Base-by-base conservation (phyloP, 805 yeast genomes). In the Metschnikowia gelsemii region DNA sequence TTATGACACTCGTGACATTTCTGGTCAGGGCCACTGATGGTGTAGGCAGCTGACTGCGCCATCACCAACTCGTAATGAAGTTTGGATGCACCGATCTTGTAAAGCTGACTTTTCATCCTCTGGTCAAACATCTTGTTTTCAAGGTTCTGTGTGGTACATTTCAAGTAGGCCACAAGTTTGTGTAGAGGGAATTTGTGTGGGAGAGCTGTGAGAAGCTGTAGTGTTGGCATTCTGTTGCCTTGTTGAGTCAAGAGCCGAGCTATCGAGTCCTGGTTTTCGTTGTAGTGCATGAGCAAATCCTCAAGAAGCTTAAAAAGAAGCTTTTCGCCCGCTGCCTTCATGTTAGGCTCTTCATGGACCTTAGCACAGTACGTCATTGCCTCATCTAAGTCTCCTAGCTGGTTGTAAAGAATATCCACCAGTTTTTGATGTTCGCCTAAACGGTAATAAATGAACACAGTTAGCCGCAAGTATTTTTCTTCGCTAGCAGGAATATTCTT, bases 401-500 rank as follows among this genome's bases (percentile, higher is more conserved):
- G 79, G 35, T 75, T 70, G 34, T 78, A 79, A 19, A 80, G 68
- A 2, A 87, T 75, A 40, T 78, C 76, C 13, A 91, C 63, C 0
- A 87, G 82, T 36, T 78, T 73, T 8, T 72, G 70, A 55, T 86
- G 87, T 38, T 78, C 78, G 1, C 78, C 80, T 31, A 84, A 54
- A 44, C 78, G 73, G 33, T 73, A 73, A 40, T 84, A 69, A 2
- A 89, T 75, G 33, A 76, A 70, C 0, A 86, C 78, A 29, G 77
- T 72, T 28, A 82, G 68, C 18, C 75, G 64, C 7, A 74, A 51
- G 43, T 58, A 64, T 22, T 51, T 53, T 27, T 61, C 63, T 23
- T 62, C 59, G 20, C 60, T 55, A 3, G 62, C 54, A 1, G 72
- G 69, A 8, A 67, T 61, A 35, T 61, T 46, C 40, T 59, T 61